Conservation (phyloP, 2,329 filamentous ascomycete species). For the Colletotrichum sp. region DNA sequence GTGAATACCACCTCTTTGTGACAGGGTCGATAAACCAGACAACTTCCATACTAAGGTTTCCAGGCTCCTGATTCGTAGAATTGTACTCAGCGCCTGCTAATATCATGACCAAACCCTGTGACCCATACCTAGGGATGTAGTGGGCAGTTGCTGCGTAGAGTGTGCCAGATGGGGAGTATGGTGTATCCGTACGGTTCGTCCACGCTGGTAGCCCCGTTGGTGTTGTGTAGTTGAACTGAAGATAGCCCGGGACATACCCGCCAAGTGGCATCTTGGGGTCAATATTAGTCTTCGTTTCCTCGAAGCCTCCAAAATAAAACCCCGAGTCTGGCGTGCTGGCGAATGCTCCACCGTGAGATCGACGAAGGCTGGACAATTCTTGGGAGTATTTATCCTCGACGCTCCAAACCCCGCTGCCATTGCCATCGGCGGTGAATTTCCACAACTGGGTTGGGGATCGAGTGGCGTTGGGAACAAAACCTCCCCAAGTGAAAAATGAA, state of each 20-base stretch:
- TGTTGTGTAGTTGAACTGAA: neutral
- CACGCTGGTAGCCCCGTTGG: neutral
- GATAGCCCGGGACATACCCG: neutral
- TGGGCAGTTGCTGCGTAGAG: neutral
- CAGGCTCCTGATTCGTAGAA: neutral
- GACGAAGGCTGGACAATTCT: neutral
- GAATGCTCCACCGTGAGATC: neutral
- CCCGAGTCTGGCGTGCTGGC: neutral
- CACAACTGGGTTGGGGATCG: neutral
- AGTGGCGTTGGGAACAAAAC: neutral
- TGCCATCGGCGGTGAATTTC: neutral
- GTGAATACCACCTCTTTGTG: constrained; percentile 6
- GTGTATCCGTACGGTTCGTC: neutral
- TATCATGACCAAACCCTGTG: constrained; percentile 3
- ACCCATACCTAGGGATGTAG: neutral
- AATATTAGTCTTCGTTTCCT: neutral
- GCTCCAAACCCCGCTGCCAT: constrained; percentile 1
- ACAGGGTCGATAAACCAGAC: constrained; percentile 8
- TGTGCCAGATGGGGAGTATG: neutral
- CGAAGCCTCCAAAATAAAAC: neutral
- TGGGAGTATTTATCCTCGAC: neutral
- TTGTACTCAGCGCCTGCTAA: neutral
- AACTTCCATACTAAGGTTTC: neutral
- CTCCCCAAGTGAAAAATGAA: constrained; percentile 5
- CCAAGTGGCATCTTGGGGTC: neutral